Evolutionary conservation across 2,329 filamentous ascomycete species (phyloP).

Genomic region (Stagonosporopsis cucurbitacearum): DNA sequence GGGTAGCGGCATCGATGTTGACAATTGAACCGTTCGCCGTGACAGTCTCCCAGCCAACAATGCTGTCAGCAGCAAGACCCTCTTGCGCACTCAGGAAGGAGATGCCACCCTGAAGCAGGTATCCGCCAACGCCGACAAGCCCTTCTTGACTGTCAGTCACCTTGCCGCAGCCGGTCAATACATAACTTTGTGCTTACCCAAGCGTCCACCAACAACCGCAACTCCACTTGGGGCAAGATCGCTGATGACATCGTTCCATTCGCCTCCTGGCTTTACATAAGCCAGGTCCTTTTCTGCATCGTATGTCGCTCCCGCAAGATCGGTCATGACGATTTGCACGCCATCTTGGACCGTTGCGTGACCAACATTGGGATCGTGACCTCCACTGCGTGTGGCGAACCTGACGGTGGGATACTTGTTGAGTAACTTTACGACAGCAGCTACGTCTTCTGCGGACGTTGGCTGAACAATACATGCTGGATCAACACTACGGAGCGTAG

Average conservation of each 20-base stretch:
- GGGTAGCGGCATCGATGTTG: conserved; percentile 29
- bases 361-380: conserved; percentile 49
- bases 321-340: conserved; percentile 47
- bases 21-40: conserved; percentile 40
- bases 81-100: conserved; percentile 35
- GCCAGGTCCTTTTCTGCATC: conserved; percentile 44
- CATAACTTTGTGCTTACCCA: conserved; percentile 12
- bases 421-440: conserved; percentile 33
- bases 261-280: conserved; percentile 49
- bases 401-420: conserved; percentile 29
- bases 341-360: conserved; percentile 47
- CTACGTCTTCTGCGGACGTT: conserved; percentile 31
- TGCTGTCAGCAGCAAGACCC: conserved; percentile 40
- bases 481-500: conserved; percentile 23
- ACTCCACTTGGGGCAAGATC: conserved; percentile 45
- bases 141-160: conserved; percentile 3
- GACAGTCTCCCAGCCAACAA: conserved; percentile 43
- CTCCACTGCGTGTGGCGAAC: conserved; percentile 38
- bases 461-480: conserved; percentile 39
- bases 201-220: conserved; percentile 40
- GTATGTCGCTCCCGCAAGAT: conserved; percentile 46
- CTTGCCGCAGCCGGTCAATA: background rate
- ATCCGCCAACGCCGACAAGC: conserved; percentile 32
- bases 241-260: conserved; percentile 51
- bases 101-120: conserved; percentile 29